Evolutionary conservation across 2,329 filamentous ascomycete species (phyloP).

Genomic region (Fusarium setosum): DNA sequence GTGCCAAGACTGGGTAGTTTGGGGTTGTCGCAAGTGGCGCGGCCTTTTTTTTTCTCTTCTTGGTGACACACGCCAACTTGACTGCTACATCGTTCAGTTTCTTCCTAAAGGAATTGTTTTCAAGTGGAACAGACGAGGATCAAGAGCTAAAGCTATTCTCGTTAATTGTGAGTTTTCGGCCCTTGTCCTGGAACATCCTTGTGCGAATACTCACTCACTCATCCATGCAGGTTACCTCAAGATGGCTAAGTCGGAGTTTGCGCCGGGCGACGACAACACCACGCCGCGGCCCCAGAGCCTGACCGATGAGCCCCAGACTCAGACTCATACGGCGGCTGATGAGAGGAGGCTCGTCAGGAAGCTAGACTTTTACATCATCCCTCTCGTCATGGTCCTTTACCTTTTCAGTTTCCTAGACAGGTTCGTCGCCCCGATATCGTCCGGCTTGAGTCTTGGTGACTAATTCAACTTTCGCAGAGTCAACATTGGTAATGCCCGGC

Average conservation of each 20-base stretch:
- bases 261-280: conserved; percentile 13
- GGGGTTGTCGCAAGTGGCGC: conserved; percentile 25
- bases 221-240: background rate
- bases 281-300: conserved; percentile 30
- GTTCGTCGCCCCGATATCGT: conserved; percentile 51
- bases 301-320: conserved; percentile 28
- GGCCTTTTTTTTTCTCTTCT: conserved; percentile 10
- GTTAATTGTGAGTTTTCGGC: conserved; percentile 5
- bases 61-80: background rate
- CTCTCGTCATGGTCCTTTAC: conserved; percentile 76
- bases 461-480: conserved; percentile 55
- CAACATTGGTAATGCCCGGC: conserved; percentile 78
- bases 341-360: conserved; percentile 72
- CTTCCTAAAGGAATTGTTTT: background rate
- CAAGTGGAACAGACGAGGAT: background rate
- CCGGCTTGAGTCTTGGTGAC: conserved; percentile 1
- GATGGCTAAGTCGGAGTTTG: conserved; percentile 20
- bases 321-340: conserved; percentile 30
- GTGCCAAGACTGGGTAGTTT: too few relatives aligned
- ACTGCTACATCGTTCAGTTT: conserved; percentile 13
- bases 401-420: conserved; percentile 81
- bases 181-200: background rate
- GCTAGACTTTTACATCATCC: conserved; percentile 72
- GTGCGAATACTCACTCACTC: background rate
- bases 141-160: background rate